Percentiles rank a stretch among this genome's conserved stretches.
phyloP scores from a whole-genome alignment of 805 yeast genomes.

The Yamadazyma insecticola region DNA sequence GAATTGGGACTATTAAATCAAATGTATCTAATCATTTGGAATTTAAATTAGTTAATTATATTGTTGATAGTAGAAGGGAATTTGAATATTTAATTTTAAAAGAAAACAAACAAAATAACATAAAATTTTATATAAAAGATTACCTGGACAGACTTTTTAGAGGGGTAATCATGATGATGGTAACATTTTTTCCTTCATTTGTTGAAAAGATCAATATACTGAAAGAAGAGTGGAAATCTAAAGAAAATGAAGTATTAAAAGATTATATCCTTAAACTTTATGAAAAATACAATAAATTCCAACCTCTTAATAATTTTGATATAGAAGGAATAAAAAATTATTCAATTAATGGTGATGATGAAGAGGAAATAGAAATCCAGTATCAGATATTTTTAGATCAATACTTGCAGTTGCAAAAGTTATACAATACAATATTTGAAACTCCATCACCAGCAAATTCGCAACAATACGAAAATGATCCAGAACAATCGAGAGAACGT shows the following conservation, averaged over 20 bases:
- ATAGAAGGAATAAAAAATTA: conserved; percentile 3
- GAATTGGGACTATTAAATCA: not conserved
- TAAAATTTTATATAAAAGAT: conserved; percentile 2
- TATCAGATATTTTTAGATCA: conserved; percentile 9
- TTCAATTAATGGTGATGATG: not conserved
- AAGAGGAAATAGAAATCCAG: conserved; percentile 8
- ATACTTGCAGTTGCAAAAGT: not conserved
- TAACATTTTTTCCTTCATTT: conserved; percentile 15
- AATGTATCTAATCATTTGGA: not conserved
- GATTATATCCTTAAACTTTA: conserved; percentile 4
- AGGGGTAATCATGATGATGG: conserved; percentile 12
- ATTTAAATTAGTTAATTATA: conserved; percentile 4
- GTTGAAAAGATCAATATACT: conserved; percentile 9
- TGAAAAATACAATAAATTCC: conserved; percentile 1
- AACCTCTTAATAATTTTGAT: conserved; percentile 3
- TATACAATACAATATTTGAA: not conserved
- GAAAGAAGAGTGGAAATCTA: conserved; percentile 14
- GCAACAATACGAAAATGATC: too few species aligned
- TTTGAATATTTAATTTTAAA: conserved; percentile 12
- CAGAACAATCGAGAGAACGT: too few species aligned
- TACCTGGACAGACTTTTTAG: not conserved
- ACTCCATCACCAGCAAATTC: too few species aligned
- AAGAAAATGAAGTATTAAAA: conserved; percentile 15
- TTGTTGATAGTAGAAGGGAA: conserved; percentile 19
- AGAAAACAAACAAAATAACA: not conserved